Evolutionary conservation across 345 rosid genomes (phyloP).

Genomic region (Aegle marmelos): DNA sequence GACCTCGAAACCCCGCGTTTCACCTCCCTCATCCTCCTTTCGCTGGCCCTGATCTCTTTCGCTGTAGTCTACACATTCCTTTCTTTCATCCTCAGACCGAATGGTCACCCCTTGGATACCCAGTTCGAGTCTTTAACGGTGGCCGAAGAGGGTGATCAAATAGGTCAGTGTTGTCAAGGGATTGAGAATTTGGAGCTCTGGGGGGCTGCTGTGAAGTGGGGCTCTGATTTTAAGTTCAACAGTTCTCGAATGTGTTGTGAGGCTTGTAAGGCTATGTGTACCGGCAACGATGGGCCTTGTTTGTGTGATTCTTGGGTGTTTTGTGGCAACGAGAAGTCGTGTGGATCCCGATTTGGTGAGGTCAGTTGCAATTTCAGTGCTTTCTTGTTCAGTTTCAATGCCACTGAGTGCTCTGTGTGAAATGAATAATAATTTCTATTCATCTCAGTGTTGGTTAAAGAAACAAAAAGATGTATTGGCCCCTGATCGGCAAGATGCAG

Average conservation of each 20-base stretch:
- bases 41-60: constrained; percentile 56
- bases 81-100: constrained; percentile 42
- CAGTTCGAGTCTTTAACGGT: constrained; percentile 13
- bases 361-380: constrained; percentile 33
- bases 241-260: constrained; percentile 66
- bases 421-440: not conserved
- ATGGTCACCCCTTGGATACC: constrained; percentile 9
- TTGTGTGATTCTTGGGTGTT: constrained; percentile 96
- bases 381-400: not conserved
- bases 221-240: constrained; percentile 83
- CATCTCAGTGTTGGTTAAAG: constrained; percentile 91
- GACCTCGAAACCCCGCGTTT: constrained; percentile 59
- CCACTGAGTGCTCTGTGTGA: not conserved
- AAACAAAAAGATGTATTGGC: constrained; percentile 71
- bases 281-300: constrained; percentile 85
- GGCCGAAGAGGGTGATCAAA: constrained; percentile 13
- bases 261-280: constrained; percentile 91
- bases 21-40: constrained; percentile 47
- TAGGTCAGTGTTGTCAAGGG: constrained; percentile 73
- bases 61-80: constrained; percentile 65
- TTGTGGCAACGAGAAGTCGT: constrained; percentile 68
- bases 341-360: constrained; percentile 91
- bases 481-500: constrained; percentile 69
- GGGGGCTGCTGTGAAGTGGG: constrained; percentile 99
- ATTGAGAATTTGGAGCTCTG: constrained; percentile 83